Evolutionary conservation across 73 alveolate species (phyloP).

Genomic region (Paramecium octaurelia): DNA sequence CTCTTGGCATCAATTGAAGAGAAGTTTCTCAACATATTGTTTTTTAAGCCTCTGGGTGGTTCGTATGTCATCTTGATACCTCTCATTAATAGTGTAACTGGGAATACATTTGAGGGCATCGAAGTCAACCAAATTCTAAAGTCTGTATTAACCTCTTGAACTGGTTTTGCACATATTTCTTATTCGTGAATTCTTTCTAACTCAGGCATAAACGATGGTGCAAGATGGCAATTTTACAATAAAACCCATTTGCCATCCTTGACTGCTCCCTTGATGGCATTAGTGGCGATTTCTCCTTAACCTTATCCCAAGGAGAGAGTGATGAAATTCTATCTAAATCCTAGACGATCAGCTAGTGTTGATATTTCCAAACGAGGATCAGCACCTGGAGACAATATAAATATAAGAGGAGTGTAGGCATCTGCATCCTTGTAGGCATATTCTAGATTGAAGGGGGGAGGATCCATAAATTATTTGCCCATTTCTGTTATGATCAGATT

Average conservation of each 20-base stretch:
- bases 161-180: background rate
- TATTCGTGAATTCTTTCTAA: conserved; percentile 81
- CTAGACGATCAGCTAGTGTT: conserved; percentile 84
- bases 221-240: conserved; percentile 97
- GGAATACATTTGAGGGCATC: conserved; percentile 96
- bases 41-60: conserved; percentile 98
- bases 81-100: conserved; percentile 92
- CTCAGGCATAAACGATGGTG: conserved; percentile 95
- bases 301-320: conserved; percentile 97
- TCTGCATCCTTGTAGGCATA: conserved; percentile 91
- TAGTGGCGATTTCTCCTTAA: conserved; percentile 89
- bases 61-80: conserved; percentile 96
- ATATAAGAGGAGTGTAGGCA: conserved; percentile 88
- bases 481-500: conserved; percentile 86
- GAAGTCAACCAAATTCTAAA: conserved; percentile 99
- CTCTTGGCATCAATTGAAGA: conserved; percentile 84
- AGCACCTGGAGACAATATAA: conserved; percentile 98
- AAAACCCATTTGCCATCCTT: conserved; percentile 96
- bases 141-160: conserved; percentile 44
- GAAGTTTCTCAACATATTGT: conserved; percentile 89
- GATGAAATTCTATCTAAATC: conserved; percentile 74
- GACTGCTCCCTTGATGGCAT: conserved; percentile 89
- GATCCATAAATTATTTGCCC: conserved; percentile 86
- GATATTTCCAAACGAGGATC: conserved; percentile 96
- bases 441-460: conserved; percentile 95